Evolutionary conservation across 2,329 filamentous ascomycete species (phyloP).

Genomic region (Alternaria longipes): DNA sequence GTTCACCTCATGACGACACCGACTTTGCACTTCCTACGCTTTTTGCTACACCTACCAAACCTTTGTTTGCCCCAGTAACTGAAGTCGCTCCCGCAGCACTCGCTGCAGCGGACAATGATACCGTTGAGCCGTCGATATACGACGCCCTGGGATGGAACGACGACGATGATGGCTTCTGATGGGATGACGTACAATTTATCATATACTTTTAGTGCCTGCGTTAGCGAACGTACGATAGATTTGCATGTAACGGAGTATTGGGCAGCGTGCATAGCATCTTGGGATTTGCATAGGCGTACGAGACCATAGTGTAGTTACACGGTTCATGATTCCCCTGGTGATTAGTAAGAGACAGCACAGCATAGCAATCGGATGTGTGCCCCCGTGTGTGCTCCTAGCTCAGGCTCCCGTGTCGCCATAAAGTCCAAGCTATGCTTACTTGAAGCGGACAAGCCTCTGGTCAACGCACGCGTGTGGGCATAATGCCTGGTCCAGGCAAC

Average conservation of each 20-base stretch:
- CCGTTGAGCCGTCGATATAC: constrained; percentile 49
- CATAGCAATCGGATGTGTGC: constrained; percentile 1
- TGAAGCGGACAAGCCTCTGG: not conserved
- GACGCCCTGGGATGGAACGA: constrained; percentile 59
- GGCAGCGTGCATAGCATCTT: constrained; percentile 21
- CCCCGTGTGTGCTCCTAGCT: not conserved
- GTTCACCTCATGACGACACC: constrained; percentile 18
- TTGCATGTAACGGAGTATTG: constrained; percentile 30
- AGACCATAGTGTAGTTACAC: constrained; percentile 4
- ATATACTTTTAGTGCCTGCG: constrained; percentile 33
- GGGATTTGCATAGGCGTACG: constrained; percentile 6
- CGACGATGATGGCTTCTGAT: constrained; percentile 44
- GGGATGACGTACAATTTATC: constrained; percentile 16
- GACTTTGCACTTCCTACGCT: constrained; percentile 19
- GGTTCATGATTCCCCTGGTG: constrained; percentile 5
- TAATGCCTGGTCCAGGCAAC: not conserved
- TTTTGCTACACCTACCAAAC: constrained; percentile 33
- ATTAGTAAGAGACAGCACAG: constrained; percentile 3
- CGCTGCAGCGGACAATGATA: constrained; percentile 19
- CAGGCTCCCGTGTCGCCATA: not conserved
- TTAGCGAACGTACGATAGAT: constrained; percentile 40
- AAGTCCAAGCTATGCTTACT: constrained; percentile 1
- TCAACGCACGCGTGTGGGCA: not conserved
- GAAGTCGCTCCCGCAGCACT: constrained; percentile 14
- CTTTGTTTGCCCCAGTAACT: constrained; percentile 3